Base-by-base conservation (phyloP, 1,284 basidiomycete species). In the Thelephora terrestris region DNA sequence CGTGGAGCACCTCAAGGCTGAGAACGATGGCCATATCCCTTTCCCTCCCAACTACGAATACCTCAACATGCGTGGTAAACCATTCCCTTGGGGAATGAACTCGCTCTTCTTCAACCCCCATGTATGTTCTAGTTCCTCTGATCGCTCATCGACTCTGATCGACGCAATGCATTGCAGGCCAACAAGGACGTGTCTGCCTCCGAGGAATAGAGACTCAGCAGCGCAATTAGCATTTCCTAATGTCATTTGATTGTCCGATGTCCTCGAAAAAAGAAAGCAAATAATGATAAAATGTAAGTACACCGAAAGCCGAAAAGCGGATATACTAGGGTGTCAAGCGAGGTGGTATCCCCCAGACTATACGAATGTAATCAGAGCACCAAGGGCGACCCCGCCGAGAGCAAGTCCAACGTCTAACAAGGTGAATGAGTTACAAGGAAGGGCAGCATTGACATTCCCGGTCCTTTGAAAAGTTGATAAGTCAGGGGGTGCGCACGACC, bases 41-140 rank as follows among this genome's bases (percentile, higher is more conserved):
- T 76, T 84, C 56, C 65, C 74, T 24, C 85, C 89, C 47, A 68
- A 68, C 24, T 92, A 83, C 62, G 76, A 85, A 44, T 87, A 85
- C 71, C 61, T 91, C 64, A 89, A 90, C 71, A 77, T 72, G 59
- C 73, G 88, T 53, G 62, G 62, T 53, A 85, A 86, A 69, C 82
- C 85, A 34, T 91, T 76, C 74, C 86, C 88, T 9, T 91, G 88
- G 87, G 88, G 88, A 36, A 64, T 58, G 58, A 89, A 91, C 74
- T 75, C 75, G 20, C 72, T 91, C 14, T 91, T 91, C 75, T 91
- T 76, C 70, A 91, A 88, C 65, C 64, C 79, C 44, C 70, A 78
- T 55, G 87, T 86, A 60, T 34, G 78, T 64, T 20, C 17, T 6
- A 43, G 1, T n/a, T 50, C 7, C 7, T 51, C 7, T n/a, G 25